phyloP scores from a whole-genome alignment of 352 stramenopile species.

The Phytophthora meadii region DNA sequence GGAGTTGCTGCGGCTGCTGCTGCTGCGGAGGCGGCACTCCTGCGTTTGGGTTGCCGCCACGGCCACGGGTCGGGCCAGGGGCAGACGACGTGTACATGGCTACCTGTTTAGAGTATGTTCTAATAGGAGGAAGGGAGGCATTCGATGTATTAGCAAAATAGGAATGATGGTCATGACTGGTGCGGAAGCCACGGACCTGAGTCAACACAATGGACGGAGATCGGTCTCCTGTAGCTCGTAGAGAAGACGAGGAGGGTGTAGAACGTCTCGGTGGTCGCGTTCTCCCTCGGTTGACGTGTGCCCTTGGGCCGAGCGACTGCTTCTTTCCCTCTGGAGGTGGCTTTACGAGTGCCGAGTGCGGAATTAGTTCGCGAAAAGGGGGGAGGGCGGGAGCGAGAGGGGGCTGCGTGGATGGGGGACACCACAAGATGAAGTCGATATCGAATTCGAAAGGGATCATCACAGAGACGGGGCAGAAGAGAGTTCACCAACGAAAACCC shows the following conservation, averaged over 20 bases:
- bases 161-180: slow-evolving; percentile 1
- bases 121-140: background rate
- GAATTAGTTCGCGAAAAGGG: slow-evolving; percentile 38
- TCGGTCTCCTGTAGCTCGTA: slow-evolving; percentile 4
- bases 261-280: slow-evolving; percentile 7
- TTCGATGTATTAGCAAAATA: background rate
- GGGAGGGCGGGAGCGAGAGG: slow-evolving; percentile 41
- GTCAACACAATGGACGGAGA: background rate
- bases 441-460: background rate
- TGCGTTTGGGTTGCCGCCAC: slow-evolving; percentile 61
- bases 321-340: slow-evolving; percentile 33
- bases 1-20: slow-evolving; percentile 66
- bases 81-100: slow-evolving; percentile 78
- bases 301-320: background rate
- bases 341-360: slow-evolving; percentile 37
- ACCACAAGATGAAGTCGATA: slow-evolving; percentile 19
- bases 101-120: background rate
- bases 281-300: background rate
- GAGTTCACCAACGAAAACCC: too few relatives aligned
- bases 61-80: slow-evolving; percentile 58
- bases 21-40: slow-evolving; percentile 51
- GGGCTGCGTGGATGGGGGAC: slow-evolving; percentile 30
- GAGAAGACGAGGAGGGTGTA: background rate
- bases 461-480: too few relatives aligned
- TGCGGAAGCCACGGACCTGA: slow-evolving; percentile 8